Percentiles rank a stretch among this genome's conserved stretches.
These are phyloP conservation scores for Aspergillus neoniger DNA, from an alignment of 2,329 filamentous ascomycete genomes.

Conservation along the genomic window DNA sequence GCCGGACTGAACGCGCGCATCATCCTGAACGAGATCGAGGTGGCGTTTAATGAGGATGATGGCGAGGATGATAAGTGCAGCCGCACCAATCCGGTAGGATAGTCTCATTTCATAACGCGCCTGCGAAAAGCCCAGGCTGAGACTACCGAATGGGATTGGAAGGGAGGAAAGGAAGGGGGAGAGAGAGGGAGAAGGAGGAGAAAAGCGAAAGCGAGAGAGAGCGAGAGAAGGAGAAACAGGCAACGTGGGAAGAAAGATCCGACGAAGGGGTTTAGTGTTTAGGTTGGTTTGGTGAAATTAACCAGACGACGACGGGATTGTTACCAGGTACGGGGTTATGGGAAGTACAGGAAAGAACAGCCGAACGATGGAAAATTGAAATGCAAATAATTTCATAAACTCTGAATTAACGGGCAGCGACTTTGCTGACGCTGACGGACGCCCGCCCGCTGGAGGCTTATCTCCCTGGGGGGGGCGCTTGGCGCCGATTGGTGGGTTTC, in stretches of 20 bases:
- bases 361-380: not conserved
- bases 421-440: constrained; percentile 1
- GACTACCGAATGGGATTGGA: constrained; percentile 10
- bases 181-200: constrained; percentile 7
- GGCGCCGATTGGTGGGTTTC: constrained; percentile 10
- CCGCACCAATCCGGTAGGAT: constrained; percentile 30
- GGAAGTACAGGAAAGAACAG: not conserved
- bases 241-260: not conserved
- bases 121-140: constrained; percentile 3
- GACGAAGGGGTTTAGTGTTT: not conserved
- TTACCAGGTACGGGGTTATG: not conserved
- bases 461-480: not conserved
- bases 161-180: constrained; percentile 7
- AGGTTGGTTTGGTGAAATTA: not conserved
- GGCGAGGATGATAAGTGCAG: constrained; percentile 33
- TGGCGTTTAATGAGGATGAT: constrained; percentile 33
- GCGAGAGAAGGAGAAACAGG: constrained; percentile 9
- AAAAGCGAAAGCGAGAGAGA: constrained; percentile 1
- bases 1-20: constrained; percentile 25
- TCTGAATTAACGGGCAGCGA: not conserved
- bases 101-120: constrained; percentile 29
- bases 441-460: constrained; percentile 9
- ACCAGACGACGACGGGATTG: not conserved
- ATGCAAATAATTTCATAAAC: not conserved
- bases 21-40: constrained; percentile 21